phyloP scores from a whole-genome alignment of 208 protist species.

The Wallacemonas collosoma region DNA sequence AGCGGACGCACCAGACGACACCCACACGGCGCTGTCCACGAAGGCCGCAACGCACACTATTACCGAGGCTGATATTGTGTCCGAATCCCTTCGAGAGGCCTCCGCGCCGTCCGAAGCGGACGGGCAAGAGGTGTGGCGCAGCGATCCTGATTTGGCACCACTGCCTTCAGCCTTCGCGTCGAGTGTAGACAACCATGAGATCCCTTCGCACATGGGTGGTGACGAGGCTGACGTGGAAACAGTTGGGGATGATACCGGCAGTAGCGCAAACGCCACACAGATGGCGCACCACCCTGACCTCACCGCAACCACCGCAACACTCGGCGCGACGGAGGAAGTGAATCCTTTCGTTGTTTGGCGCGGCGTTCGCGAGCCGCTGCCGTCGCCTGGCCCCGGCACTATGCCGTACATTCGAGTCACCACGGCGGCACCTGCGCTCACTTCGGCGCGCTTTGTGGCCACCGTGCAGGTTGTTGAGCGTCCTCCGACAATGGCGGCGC shows the following conservation, averaged over 20 bases:
- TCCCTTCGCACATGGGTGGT: conserved; percentile 41
- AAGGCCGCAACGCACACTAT: not conserved
- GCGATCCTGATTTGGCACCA: conserved; percentile 23
- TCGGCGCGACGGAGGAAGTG: conserved; percentile 10
- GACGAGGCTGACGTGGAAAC: not conserved
- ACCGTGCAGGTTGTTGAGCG: conserved; percentile 29
- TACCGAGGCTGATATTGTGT: not conserved
- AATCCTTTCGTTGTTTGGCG: conserved; percentile 17
- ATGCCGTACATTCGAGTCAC: not conserved
- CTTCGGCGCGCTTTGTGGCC: not conserved
- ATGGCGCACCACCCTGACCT: no score
- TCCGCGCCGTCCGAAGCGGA: conserved; percentile 8
- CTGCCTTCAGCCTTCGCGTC: conserved; percentile 31
- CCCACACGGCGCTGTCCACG: not conserved
- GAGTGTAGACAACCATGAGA: conserved; percentile 56
- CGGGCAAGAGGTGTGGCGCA: not conserved
- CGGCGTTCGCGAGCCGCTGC: not conserved
- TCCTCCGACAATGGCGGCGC: conserved; percentile 13
- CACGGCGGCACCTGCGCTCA: not conserved
- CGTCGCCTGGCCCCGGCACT: not conserved
- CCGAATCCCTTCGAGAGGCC: conserved; percentile 17
- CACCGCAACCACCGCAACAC: not conserved
- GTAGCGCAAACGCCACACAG: no score
- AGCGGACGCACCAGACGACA: no score
- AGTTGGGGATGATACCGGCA: no score